Conservation (phyloP, 768 basidiomycete genomes). For the Infundibulicybe gibba region DNA sequence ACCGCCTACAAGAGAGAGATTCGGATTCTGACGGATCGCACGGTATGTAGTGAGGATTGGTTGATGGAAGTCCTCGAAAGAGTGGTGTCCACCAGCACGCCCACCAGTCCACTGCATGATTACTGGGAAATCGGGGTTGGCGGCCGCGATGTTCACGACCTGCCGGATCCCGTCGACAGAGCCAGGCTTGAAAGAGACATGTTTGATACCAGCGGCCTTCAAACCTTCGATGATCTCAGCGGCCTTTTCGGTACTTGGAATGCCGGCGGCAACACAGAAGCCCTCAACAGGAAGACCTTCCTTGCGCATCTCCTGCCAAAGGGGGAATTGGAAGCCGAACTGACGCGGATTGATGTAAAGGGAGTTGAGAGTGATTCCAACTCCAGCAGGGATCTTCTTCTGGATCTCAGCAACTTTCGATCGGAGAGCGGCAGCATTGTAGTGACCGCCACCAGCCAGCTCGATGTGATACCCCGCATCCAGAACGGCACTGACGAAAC, state of each 20-base stretch:
- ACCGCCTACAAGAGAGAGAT: conserved; percentile 88
- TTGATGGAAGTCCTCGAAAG: conserved; percentile 98
- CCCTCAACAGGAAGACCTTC: conserved; percentile 97
- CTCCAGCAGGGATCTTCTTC: conserved; percentile 76
- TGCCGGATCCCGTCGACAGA: conserved; percentile 97
- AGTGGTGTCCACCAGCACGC: conserved; percentile 97
- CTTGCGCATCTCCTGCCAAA: conserved; percentile 97
- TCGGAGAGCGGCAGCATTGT: conserved; percentile 86
- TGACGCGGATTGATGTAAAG: conserved; percentile 98
- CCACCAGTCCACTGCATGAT: conserved; percentile 99
- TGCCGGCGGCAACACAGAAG: conserved; percentile 98
- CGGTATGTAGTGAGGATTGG: conserved; percentile 90
- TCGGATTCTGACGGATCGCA: conserved; percentile 82
- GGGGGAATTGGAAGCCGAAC: conserved; percentile 93
- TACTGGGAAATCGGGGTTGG: conserved; percentile 94
- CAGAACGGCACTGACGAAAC: conserved; percentile 91
- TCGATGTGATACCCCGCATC: conserved; percentile 96
- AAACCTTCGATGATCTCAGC: conserved; percentile 91
- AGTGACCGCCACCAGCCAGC: conserved; percentile 97
- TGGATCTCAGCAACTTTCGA: conserved; percentile 93
- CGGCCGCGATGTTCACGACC: conserved; percentile 91
- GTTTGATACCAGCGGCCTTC: conserved; percentile 82
- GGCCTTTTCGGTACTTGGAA: conserved; percentile 95
- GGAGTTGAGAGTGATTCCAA: conserved; percentile 91
- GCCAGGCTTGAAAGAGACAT: conserved; percentile 97